phyloP scores from a whole-genome alignment of 1,139 yeast genomes.

The Meyerozyma carpophila region DNA sequence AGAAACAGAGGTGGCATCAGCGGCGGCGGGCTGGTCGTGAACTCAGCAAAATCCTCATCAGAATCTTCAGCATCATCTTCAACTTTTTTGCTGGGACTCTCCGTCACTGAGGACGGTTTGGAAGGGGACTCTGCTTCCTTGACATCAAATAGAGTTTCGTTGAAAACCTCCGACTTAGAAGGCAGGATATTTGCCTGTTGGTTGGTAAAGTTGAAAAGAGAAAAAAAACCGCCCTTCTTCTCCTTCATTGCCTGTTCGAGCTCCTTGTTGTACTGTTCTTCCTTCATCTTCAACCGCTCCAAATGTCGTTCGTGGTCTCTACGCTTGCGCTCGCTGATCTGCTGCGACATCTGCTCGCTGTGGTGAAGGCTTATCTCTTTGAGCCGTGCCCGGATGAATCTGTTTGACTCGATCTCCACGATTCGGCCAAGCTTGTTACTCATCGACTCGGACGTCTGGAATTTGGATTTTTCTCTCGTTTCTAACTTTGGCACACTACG shows the following conservation, averaged over 20 bases:
- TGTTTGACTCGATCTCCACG: slow-evolving; percentile 34
- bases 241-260: slow-evolving; percentile 22
- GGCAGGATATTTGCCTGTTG: not conserved
- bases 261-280: slow-evolving; percentile 36
- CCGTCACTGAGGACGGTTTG: not conserved
- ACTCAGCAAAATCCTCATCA: not conserved
- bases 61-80: not conserved
- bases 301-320: slow-evolving; percentile 38
- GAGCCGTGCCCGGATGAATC: slow-evolving; percentile 35
- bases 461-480: slow-evolving; percentile 3
- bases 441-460: slow-evolving; percentile 11
- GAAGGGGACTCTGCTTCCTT: not conserved
- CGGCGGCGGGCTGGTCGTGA: not conserved
- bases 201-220: slow-evolving; percentile 19
- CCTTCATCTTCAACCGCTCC: slow-evolving; percentile 30
- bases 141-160: not conserved
- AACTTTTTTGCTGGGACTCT: not conserved
- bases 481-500: slow-evolving; percentile 3
- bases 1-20: not conserved
- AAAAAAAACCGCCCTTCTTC: slow-evolving; percentile 21
- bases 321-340: slow-evolving; percentile 37
- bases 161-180: not conserved
- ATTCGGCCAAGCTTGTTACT: slow-evolving; percentile 21
- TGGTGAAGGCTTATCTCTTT: slow-evolving; percentile 36
- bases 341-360: slow-evolving; percentile 31